A percentile compares a stretch with the other conserved stretches of the same genome.
Conservation (phyloP, 768 basidiomycete species). For the Polyporus arcularius region DNA sequence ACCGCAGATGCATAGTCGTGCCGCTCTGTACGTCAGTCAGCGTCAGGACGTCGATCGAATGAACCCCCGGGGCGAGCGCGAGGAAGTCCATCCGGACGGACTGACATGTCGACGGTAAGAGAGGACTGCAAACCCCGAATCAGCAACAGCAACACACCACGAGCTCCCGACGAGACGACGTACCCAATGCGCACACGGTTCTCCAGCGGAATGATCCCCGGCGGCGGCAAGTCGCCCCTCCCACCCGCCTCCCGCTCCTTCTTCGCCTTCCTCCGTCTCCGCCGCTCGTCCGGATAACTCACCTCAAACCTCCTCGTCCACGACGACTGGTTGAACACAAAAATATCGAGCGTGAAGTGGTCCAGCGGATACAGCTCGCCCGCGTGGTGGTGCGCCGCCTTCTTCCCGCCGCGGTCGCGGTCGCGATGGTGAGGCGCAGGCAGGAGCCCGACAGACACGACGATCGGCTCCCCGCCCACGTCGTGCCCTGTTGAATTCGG, state of each 20-base stretch:
- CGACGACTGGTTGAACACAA: slow-evolving; percentile 80
- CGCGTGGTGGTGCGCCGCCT: slow-evolving; percentile 25
- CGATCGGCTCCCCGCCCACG: slow-evolving; percentile 54
- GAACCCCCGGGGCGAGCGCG: slow-evolving; percentile 78
- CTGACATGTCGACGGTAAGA: slow-evolving; percentile 81
- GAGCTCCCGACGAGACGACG: slow-evolving; percentile 31
- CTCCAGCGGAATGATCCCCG: slow-evolving; percentile 75
- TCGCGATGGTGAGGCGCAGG: slow-evolving; percentile 22
- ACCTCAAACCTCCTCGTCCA: slow-evolving; percentile 81
- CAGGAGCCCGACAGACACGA: slow-evolving; percentile 67
- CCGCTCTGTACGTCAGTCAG: slow-evolving; percentile 77
- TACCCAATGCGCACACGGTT: slow-evolving; percentile 81
- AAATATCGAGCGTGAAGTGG: slow-evolving; percentile 80
- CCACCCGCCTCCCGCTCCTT: slow-evolving; percentile 28
- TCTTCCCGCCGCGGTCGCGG: slow-evolving; percentile 17
- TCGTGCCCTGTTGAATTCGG: not conserved
- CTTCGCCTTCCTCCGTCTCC: slow-evolving; percentile 42
- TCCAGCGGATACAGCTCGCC: slow-evolving; percentile 69
- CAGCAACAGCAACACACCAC: not conserved
- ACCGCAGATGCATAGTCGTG: slow-evolving; percentile 75
- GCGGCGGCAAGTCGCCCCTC: slow-evolving; percentile 35
- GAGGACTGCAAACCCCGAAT: slow-evolving; percentile 49
- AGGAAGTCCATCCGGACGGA: slow-evolving; percentile 86
- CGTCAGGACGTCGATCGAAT: slow-evolving; percentile 69
- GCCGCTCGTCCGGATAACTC: slow-evolving; percentile 58